Evolutionary conservation across 306 rosid genomes (phyloP), one percentile per base, ranked within the genome.

Genomic region (Nissolia schottii): DNA sequence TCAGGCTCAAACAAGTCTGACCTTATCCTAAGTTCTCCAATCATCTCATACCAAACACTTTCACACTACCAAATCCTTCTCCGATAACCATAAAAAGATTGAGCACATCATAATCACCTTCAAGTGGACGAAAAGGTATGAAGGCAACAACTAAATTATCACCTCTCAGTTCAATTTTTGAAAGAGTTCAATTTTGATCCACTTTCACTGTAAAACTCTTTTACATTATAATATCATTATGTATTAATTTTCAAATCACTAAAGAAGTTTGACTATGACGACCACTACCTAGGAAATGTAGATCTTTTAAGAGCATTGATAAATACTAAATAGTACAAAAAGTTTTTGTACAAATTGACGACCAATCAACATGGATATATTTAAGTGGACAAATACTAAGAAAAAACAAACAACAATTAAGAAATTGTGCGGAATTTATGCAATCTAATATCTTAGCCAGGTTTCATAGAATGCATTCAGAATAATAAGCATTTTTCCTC

Each of bases 101-200:
- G 20, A 25, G 53, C 29, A 24, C 71, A 50, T 32, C 50, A 37
- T 7, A 10, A 35, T 16, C 53, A 57, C 64, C 38, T 35, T 23
- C 43, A 3, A 46, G 40, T 41, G 19, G 48, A 51, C 11, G 2
- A 41, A 34, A 54, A 58, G 59, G 49, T 14, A 13, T 13, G 75
- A 70, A 70, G 41, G 28, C 4, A 13, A 75, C 59, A 63, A 27
- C 66, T 49, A 18, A 78, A 78, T 16, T 41, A 22, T 41, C 66
- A 20, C 31, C 19, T 22, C 53, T 60, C 59, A 31, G 43, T 54
- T 70, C 18, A 53, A 5, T 43, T 66, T 56, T 23, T 41, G 15
- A 29, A 73, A 60, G 40, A 48, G 23, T 46, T 43, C 43, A 43
- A 58, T 22, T 72, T 41, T 59, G 15, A 73, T 24, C 14, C 22